phyloP scores from a whole-genome alignment of 169 alveolate genomes.

The Plasmodium inui region DNA sequence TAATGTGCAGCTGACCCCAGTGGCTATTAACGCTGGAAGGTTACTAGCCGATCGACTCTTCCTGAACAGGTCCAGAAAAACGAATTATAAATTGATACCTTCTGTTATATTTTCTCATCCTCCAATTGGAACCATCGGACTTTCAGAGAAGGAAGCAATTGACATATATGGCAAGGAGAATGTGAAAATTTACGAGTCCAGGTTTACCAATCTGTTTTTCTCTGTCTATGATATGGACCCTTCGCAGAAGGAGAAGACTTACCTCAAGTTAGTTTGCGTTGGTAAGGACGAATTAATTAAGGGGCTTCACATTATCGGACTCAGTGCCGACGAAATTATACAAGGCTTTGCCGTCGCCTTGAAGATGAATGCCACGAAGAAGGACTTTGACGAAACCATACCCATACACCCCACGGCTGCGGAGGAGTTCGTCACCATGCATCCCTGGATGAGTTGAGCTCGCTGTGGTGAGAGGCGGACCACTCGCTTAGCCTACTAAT shows the following conservation, averaged over 20 bases:
- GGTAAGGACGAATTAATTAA: conserved; percentile 87
- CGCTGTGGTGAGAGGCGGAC: neutral
- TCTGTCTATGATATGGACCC: conserved; percentile 79
- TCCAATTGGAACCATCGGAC: conserved; percentile 93
- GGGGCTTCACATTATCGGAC: conserved; percentile 91
- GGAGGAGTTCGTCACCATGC: conserved; percentile 89
- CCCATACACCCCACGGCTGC: conserved; percentile 93
- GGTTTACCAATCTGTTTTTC: conserved; percentile 84
- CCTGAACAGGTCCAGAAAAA: conserved; percentile 64
- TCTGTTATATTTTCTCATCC: conserved; percentile 93
- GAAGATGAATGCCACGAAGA: conserved; percentile 91
- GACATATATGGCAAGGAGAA: conserved; percentile 89
- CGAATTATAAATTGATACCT: conserved; percentile 87
- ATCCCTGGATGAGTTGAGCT: conserved; percentile 79
- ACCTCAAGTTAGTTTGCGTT: conserved; percentile 84
- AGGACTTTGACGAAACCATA: conserved; percentile 88
- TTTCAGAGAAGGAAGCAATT: conserved; percentile 91
- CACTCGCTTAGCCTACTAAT: too few relatives aligned
- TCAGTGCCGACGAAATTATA: conserved; percentile 91
- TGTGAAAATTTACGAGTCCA: conserved; percentile 84
- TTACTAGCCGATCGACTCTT: conserved; percentile 92
- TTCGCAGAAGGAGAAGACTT: conserved; percentile 81
- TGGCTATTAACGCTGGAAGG: conserved; percentile 96
- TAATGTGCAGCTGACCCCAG: conserved; percentile 92
- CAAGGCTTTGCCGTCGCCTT: conserved; percentile 94